These are phyloP conservation scores for Fraxinus platypoda DNA, from an alignment of 305 asterid genomes.

Conservation along the genomic window DNA sequence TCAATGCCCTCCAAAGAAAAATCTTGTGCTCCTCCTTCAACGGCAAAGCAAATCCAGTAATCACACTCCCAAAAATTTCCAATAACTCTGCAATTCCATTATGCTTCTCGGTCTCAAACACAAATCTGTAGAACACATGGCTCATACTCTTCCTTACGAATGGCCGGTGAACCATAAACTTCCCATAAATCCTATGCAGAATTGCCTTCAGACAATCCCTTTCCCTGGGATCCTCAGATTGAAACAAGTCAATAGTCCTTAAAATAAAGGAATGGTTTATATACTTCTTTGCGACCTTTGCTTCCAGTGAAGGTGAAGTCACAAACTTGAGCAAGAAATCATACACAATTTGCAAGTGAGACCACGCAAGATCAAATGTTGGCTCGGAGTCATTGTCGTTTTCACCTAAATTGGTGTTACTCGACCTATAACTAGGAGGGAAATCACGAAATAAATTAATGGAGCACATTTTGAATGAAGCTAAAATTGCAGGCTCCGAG, in stretches of 20 bases:
- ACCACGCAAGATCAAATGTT: conserved; percentile 79
- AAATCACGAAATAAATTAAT: conserved; percentile 70
- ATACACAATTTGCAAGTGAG: conserved; percentile 73
- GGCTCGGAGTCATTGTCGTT: conserved; percentile 69
- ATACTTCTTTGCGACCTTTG: conserved; percentile 74
- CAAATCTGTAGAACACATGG: conserved; percentile 66
- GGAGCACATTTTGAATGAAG: conserved; percentile 79
- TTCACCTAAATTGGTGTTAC: conserved; percentile 33
- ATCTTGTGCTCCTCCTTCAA: conserved; percentile 87
- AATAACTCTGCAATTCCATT: conserved; percentile 78
- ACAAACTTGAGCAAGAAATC: conserved; percentile 73
- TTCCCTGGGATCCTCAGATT: conserved; percentile 87
- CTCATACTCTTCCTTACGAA: conserved; percentile 67
- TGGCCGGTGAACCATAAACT: conserved; percentile 75
- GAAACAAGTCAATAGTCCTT: conserved; percentile 66
- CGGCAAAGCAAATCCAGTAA: conserved; percentile 83
- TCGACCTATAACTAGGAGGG: conserved; percentile 51
- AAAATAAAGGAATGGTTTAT: conserved; percentile 60
- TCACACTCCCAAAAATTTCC: conserved; percentile 85
- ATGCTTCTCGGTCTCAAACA: conserved; percentile 67
- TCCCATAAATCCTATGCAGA: conserved; percentile 81
- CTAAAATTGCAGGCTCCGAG: conserved; percentile 66
- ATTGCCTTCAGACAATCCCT: conserved; percentile 76
- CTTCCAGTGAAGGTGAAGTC: conserved; percentile 60
- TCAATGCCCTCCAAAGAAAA: conserved; percentile 66